Conservation (phyloP, 441 rosid species). For the Euphorbia corollata region DNA sequence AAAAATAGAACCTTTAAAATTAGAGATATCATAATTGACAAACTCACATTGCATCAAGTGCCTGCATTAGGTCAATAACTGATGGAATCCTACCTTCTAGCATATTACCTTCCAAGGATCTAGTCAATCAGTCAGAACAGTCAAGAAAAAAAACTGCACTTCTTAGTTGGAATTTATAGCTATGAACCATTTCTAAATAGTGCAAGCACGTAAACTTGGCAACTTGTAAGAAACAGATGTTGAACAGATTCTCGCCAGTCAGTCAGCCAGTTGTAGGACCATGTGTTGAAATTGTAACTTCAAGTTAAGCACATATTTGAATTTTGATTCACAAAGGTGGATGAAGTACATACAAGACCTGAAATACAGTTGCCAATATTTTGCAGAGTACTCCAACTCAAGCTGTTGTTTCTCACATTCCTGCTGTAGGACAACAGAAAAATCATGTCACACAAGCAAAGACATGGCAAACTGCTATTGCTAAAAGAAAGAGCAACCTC, state of each 20-base stretch:
- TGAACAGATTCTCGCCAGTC: conserved; percentile 55
- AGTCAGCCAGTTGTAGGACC: conserved; percentile 61
- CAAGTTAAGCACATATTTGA: background rate
- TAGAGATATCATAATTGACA: background rate
- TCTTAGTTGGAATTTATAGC: background rate
- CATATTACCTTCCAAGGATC: conserved; percentile 88
- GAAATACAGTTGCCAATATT: conserved; percentile 87
- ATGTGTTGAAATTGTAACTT: conserved; percentile 4
- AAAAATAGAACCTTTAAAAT: background rate
- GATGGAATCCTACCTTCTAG: conserved; percentile 78
- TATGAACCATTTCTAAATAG: background rate
- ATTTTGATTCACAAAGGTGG: background rate
- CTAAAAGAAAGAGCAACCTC: background rate
- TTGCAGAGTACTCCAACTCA: conserved; percentile 74
- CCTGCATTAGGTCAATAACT: conserved; percentile 94
- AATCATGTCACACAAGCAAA: background rate
- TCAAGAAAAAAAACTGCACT: background rate
- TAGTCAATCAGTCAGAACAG: conserved; percentile 17
- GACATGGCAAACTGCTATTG: background rate
- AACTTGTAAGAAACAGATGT: conserved; percentile 90
- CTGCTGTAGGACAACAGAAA: conserved; percentile 24
- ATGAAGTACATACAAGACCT: conserved; percentile 73
- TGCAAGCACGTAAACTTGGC: conserved; percentile 63
- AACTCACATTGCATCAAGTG: conserved; percentile 93
- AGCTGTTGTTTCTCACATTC: conserved; percentile 86